Conservation (phyloP, 768 basidiomycete genomes). For the Trametes gibbosa region DNA sequence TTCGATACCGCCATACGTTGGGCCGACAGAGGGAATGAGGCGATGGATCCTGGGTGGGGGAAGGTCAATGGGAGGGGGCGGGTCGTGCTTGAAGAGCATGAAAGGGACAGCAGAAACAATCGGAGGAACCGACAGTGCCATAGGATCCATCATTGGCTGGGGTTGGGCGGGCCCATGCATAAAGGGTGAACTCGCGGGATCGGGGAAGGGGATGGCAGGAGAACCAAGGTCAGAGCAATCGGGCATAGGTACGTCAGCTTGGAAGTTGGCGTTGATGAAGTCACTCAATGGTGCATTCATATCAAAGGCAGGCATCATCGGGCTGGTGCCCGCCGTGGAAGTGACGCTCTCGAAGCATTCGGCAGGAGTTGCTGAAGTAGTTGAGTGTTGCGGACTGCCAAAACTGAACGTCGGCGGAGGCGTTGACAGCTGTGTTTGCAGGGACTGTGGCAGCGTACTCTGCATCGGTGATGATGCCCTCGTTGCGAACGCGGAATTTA, state of each 20-base stretch:
- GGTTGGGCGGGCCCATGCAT: neutral
- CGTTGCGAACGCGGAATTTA: slow-evolving; percentile 30
- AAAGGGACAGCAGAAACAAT: slow-evolving; percentile 9
- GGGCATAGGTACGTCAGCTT: slow-evolving; percentile 24
- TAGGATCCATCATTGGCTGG: slow-evolving; percentile 2
- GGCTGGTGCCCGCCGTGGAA: slow-evolving; percentile 12
- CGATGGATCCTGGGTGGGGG: slow-evolving; percentile 77
- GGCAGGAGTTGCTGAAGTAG: neutral
- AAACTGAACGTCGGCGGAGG: slow-evolving; percentile 2
- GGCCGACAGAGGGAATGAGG: slow-evolving; percentile 80
- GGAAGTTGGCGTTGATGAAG: slow-evolving; percentile 15
- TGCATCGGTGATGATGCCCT: slow-evolving; percentile 32
- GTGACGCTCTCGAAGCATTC: slow-evolving; percentile 6
- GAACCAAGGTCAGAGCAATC: slow-evolving; percentile 16
- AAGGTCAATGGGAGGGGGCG: slow-evolving; percentile 45
- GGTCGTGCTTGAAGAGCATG: slow-evolving; percentile 56
- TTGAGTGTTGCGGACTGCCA: neutral
- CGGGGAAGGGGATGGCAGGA: slow-evolving; percentile 8
- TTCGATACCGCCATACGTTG: slow-evolving; percentile 90
- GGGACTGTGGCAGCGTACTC: neutral
- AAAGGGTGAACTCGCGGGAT: slow-evolving; percentile 6
- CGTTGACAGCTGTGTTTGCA: slow-evolving; percentile 2
- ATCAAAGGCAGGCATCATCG: slow-evolving; percentile 10
- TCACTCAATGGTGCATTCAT: slow-evolving; percentile 7
- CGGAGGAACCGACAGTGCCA: slow-evolving; percentile 3